phyloP scores from a whole-genome alignment of 1,284 basidiomycete species.

The Leccinum brunneo-olivaceum region DNA sequence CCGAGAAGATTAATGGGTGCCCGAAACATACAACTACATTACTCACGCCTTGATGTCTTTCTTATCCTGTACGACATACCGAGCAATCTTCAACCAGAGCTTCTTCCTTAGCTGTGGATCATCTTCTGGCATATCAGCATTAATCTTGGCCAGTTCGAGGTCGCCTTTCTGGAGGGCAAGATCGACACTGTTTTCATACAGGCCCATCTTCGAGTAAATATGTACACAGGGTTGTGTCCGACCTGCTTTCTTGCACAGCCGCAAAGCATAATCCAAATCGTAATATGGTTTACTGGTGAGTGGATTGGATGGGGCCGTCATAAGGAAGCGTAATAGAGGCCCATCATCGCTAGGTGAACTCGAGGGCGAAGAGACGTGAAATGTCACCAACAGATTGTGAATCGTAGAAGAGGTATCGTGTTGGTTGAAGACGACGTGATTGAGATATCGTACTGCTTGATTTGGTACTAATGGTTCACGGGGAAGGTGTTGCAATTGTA shows the following conservation, averaged over 20 bases:
- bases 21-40: slow-evolving; percentile 6
- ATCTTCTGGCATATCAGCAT: slow-evolving; percentile 90
- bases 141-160: slow-evolving; percentile 86
- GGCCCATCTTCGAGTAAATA: slow-evolving; percentile 96
- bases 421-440: slow-evolving; percentile 75
- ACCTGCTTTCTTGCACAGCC: slow-evolving; percentile 80
- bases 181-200: slow-evolving; percentile 95
- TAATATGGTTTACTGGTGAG: slow-evolving; percentile 86
- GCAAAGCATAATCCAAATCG: slow-evolving; percentile 93
- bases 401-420: slow-evolving; percentile 80
- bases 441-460: slow-evolving; percentile 86
- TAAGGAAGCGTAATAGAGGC: slow-evolving; percentile 80
- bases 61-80: slow-evolving; percentile 95
- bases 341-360: slow-evolving; percentile 58
- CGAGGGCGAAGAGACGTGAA: slow-evolving; percentile 58
- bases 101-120: slow-evolving; percentile 86
- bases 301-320: slow-evolving; percentile 77
- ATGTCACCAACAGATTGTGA: slow-evolving; percentile 91
- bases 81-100: slow-evolving; percentile 96
- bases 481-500: slow-evolving; percentile 70
- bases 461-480: slow-evolving; percentile 68
- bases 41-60: slow-evolving; percentile 94
- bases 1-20: slow-evolving; percentile 8
- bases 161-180: slow-evolving; percentile 91
- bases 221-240: slow-evolving; percentile 89